Evolutionary conservation across 2,329 filamentous ascomycete species (phyloP).

Genomic region (Fusarium sp.): DNA sequence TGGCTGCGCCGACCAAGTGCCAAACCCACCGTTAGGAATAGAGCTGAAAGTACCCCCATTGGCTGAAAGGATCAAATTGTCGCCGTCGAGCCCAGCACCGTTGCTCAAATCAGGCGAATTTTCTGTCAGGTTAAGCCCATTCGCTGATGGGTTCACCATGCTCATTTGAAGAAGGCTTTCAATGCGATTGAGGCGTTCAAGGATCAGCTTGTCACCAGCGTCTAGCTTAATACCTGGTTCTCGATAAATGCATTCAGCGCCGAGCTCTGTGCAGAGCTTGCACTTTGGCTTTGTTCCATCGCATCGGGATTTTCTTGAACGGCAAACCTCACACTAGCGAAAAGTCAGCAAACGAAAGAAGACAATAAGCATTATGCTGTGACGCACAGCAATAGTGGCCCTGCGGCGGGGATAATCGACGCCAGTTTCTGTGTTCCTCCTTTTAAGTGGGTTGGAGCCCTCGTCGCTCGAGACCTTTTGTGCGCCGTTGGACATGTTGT

Average conservation of each 20-base stretch:
- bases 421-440: slow-evolving; percentile 70
- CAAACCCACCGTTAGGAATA: slow-evolving; percentile 74
- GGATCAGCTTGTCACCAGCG: slow-evolving; percentile 85
- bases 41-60: slow-evolving; percentile 62
- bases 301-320: slow-evolving; percentile 82
- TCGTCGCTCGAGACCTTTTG: slow-evolving; percentile 63
- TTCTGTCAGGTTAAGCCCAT: slow-evolving; percentile 67
- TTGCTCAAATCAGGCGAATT: slow-evolving; percentile 75
- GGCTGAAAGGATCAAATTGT: slow-evolving; percentile 61
- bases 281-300: slow-evolving; percentile 86
- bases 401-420: slow-evolving; percentile 73
- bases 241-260: slow-evolving; percentile 85
- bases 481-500: slow-evolving; percentile 58
- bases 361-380: slow-evolving; percentile 2
- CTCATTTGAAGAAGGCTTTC: slow-evolving; percentile 82
- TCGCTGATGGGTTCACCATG: slow-evolving; percentile 63
- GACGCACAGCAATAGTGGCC: slow-evolving; percentile 73
- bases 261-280: slow-evolving; percentile 83
- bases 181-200: slow-evolving; percentile 82
- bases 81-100: slow-evolving; percentile 69
- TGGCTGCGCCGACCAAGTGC: slow-evolving; percentile 73
- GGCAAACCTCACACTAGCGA: slow-evolving; percentile 80
- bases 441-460: slow-evolving; percentile 69
- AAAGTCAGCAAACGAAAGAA: slow-evolving; percentile 32
- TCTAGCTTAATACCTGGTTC: slow-evolving; percentile 90